phyloP scores from a whole-genome alignment of 139 green algal species.

The Pseudopediastrum boryanum region DNA sequence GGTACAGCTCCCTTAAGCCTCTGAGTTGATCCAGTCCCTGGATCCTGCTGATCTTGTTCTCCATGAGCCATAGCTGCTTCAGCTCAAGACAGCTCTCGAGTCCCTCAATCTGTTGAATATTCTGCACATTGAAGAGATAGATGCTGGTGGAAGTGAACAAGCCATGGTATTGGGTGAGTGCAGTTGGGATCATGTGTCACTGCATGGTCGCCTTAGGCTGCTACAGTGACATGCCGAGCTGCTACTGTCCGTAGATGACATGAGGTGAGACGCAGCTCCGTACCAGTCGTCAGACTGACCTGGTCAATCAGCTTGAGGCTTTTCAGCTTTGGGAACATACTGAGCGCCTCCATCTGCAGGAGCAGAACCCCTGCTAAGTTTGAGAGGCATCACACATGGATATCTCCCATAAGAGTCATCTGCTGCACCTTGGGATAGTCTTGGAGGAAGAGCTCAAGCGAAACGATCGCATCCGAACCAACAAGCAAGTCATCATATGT shows the following conservation, averaged over 20 bases:
- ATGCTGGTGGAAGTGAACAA: neutral
- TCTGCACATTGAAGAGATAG: conserved; percentile 38
- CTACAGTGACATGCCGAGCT: no score
- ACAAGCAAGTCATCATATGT: neutral
- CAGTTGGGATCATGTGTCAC: neutral
- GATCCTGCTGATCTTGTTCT: conserved; percentile 67
- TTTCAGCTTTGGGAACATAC: conserved; percentile 26
- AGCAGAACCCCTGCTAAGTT: neutral
- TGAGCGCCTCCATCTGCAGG: conserved; percentile 40
- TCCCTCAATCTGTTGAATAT: conserved; percentile 59
- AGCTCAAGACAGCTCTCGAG: conserved; percentile 60
- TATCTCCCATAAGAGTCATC: neutral
- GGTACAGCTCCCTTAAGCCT: conserved; percentile 63
- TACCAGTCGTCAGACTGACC: conserved; percentile 13
- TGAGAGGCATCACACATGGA: neutral
- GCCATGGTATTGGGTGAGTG: neutral
- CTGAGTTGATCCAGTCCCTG: conserved; percentile 49
- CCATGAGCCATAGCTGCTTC: conserved; percentile 70
- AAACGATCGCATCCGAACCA: no score
- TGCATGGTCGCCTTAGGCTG: neutral
- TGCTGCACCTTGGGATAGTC: neutral
- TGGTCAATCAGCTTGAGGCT: conserved; percentile 52
- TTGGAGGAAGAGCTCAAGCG: neutral
- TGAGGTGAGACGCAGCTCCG: no score
- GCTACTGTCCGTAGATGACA: neutral